Evolutionary conservation across 2,329 filamentous ascomycete species (phyloP), one percentile per base, ranked within the genome.

Genomic region (Microdochium bolleyi): DNA sequence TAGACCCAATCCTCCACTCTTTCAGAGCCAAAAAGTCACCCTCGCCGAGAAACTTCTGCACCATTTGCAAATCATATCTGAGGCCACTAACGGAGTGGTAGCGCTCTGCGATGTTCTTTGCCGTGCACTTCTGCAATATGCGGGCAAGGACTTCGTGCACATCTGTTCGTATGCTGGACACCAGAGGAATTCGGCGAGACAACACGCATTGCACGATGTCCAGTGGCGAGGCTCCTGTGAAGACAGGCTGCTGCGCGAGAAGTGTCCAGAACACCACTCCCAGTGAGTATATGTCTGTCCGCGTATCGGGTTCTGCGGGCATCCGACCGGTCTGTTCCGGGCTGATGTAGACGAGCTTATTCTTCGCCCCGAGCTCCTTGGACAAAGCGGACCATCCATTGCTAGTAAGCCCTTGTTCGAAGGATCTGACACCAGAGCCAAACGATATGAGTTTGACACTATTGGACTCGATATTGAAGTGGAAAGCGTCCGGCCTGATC

Each of bases 301-400:
- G 82, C 46, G 82, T 89, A 69, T 96, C 92, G 1, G 92, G 92
- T 67, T 96, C 92, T 3, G 89, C 90, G 2, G 91, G 89, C 80
- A 96, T 87, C 21, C 92, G 85, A 14, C 92, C 92, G 2, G 92
- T 96, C 73, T 96, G 92, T 65, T 97, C 92, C 0, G 92, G 92
- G 49, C 91, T 92, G 64, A 96, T 95, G 64, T 90, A 96, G 51
- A 92, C 83, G 21, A 97, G 75, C 69, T 95, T 96, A 64, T 92
- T 86, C 70, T 90, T 91, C 41, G 91, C 89, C 2, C 92, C 92
- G 8, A 91, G 71, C 66, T 96, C 89, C 55, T 87, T 86, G 13
- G 89, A 92, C 10, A 96, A 72, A 1, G 81, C 80, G 11, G 87
- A 88, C 92, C 92, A 97, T 32, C 91, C 91, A 21, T 88, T 86